phyloP scores from a whole-genome alignment of 2,329 filamentous ascomycete species.

The Pestalotiopsis sp. region DNA sequence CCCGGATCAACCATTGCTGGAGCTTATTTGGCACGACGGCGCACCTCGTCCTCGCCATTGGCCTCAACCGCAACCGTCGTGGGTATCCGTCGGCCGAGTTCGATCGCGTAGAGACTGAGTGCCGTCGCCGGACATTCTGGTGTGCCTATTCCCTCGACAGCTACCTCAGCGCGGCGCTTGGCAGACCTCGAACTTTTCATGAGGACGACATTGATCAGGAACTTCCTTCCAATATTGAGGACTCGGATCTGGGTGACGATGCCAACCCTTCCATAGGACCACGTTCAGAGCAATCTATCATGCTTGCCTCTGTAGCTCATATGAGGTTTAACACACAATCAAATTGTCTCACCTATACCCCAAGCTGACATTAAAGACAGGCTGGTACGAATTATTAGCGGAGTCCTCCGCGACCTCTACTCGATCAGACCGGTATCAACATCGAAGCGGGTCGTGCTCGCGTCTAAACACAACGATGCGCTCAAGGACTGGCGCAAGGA shows the following conservation, averaged over 20 bases:
- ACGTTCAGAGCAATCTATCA: slow-evolving; percentile 27
- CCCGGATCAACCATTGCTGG: slow-evolving; percentile 50
- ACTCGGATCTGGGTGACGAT: slow-evolving; percentile 59
- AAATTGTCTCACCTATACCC: background rate
- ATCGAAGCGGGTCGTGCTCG: slow-evolving; percentile 29
- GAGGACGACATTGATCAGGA: slow-evolving; percentile 68
- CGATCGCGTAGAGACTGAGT: slow-evolving; percentile 59
- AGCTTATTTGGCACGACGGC: slow-evolving; percentile 44
- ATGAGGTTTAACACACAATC: slow-evolving; percentile 29
- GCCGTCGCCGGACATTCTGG: slow-evolving; percentile 57
- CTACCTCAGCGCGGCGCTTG: slow-evolving; percentile 64
- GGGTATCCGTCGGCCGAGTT: slow-evolving; percentile 20
- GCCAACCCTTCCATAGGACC: slow-evolving; percentile 37
- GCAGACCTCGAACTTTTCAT: slow-evolving; percentile 61
- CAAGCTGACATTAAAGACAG: background rate
- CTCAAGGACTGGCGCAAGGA: slow-evolving; percentile 46
- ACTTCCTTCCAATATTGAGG: slow-evolving; percentile 62
- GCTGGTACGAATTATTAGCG: slow-evolving; percentile 43
- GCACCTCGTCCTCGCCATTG: slow-evolving; percentile 38
- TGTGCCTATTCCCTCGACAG: slow-evolving; percentile 65
- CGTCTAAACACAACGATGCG: slow-evolving; percentile 41
- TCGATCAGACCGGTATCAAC: slow-evolving; percentile 31
- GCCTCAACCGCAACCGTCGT: slow-evolving; percentile 39
- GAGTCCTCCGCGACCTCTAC: slow-evolving; percentile 46
- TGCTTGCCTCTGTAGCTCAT: slow-evolving; percentile 47